These are phyloP conservation scores for Rhizoctonia solani DNA, from an alignment of 1,284 basidiomycete genomes.

Conservation along the genomic window DNA sequence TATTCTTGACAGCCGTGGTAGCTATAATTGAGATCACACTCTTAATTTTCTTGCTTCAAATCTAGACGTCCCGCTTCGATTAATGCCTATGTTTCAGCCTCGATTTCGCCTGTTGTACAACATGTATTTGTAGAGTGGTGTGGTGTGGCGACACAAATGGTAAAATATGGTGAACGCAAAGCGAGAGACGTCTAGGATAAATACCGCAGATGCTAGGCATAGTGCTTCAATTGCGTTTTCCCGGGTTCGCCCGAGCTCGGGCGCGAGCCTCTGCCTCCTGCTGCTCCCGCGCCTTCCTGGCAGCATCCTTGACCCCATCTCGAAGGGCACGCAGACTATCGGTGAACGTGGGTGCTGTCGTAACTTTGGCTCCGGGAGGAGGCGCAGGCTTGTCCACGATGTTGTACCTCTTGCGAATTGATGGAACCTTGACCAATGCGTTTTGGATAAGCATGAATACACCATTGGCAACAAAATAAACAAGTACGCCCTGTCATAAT, in stretches of 20 bases:
- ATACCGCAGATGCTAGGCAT: background rate
- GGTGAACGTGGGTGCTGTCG: slow-evolving; percentile 28
- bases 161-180: background rate
- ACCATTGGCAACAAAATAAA: slow-evolving; percentile 58
- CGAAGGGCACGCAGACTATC: slow-evolving; percentile 33
- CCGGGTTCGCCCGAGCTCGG: background rate
- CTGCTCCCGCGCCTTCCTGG: slow-evolving; percentile 28
- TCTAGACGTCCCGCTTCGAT: slow-evolving; percentile 35
- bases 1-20: slow-evolving; percentile 64
- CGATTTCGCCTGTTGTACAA: too few relatives aligned
- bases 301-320: slow-evolving; percentile 10
- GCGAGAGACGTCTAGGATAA: background rate
- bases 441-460: slow-evolving; percentile 47
- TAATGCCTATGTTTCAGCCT: background rate
- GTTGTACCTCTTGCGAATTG: slow-evolving; percentile 28
- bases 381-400: slow-evolving; percentile 33
- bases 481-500: slow-evolving; percentile 58
- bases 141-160: background rate
- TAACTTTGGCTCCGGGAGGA: slow-evolving; percentile 20
- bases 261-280: slow-evolving; percentile 17
- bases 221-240: slow-evolving; percentile 11
- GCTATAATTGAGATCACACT: slow-evolving; percentile 66
- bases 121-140: slow-evolving; percentile 11
- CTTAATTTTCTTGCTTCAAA: slow-evolving; percentile 58
- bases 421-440: slow-evolving; percentile 32